Conservation (phyloP, 176 grass and related monocot genomes). For the Paspalum vaginatum region DNA sequence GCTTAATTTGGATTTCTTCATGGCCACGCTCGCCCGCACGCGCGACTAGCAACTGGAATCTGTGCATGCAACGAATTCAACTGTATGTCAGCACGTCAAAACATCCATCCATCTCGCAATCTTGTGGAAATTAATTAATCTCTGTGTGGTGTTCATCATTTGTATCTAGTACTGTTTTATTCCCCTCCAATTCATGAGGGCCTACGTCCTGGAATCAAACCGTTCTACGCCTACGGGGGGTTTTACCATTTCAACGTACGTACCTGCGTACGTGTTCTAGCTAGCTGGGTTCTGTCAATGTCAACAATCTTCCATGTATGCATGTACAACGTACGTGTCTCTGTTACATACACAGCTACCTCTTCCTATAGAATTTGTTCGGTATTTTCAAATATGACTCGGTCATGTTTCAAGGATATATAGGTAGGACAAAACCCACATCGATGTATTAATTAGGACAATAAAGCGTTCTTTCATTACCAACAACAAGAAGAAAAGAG, state of each 20-base stretch:
- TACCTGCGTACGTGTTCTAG: no score
- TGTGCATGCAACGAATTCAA: background rate
- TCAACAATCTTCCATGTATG: no score
- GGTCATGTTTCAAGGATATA: background rate
- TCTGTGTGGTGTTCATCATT: background rate
- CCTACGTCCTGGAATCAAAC: constrained; percentile 9
- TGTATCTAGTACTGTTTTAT: background rate
- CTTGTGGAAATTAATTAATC: constrained; percentile 24
- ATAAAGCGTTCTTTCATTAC: background rate
- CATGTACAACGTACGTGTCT: background rate
- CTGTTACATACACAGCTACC: background rate
- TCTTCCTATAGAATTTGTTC: background rate
- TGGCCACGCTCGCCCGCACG: constrained; percentile 2
- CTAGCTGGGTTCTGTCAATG: background rate
- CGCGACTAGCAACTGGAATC: background rate
- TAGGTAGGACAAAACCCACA: background rate
- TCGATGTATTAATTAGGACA: background rate
- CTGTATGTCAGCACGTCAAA: constrained; percentile 30
- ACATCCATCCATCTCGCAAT: background rate
- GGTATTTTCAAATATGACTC: background rate
- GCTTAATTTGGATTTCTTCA: constrained; percentile 36
- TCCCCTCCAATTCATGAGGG: background rate
- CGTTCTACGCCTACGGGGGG: background rate
- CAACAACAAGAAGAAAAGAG: background rate
- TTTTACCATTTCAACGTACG: constrained; percentile 43